Percentiles rank a stretch among this genome's conserved stretches.
Conservation (phyloP, 768 basidiomycete genomes). For the Boletus rubroflammeus region DNA sequence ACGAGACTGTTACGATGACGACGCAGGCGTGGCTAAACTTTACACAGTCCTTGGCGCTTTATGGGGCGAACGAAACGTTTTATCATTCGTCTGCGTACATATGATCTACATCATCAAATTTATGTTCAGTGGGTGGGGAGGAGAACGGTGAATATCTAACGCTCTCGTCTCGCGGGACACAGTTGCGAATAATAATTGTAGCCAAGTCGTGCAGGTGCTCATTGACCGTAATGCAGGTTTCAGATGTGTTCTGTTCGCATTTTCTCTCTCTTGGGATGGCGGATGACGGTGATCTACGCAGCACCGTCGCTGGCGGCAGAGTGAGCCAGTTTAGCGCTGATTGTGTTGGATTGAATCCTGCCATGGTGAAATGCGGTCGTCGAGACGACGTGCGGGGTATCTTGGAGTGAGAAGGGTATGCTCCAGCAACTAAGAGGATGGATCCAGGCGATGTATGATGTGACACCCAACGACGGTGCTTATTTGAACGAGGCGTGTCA, state of each 20-base stretch:
- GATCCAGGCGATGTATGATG: conserved; percentile 21
- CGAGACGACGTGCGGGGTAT: neutral
- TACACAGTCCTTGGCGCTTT: conserved; percentile 4
- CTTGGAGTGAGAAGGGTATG: conserved; percentile 14
- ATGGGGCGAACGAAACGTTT: conserved; percentile 23
- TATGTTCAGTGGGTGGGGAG: neutral
- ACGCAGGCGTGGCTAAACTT: conserved; percentile 32
- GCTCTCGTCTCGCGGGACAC: conserved; percentile 28
- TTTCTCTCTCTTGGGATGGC: neutral
- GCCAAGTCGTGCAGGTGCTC: conserved; percentile 23
- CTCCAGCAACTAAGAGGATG: conserved; percentile 5
- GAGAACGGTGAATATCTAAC: conserved; percentile 21
- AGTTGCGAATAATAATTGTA: conserved; percentile 19
- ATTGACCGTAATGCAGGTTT: neutral
- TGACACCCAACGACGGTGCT: conserved; percentile 34
- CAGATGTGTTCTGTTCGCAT: conserved; percentile 4
- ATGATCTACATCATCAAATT: conserved; percentile 19
- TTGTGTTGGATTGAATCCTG: conserved; percentile 43
- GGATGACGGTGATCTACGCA: conserved; percentile 20
- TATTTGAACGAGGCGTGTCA: conserved; percentile 47
- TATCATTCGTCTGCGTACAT: conserved; percentile 25
- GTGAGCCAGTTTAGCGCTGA: conserved; percentile 35
- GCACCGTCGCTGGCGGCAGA: conserved; percentile 43
- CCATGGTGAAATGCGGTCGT: conserved; percentile 43
- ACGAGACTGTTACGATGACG: conserved; percentile 32